These are phyloP conservation scores for Catharanthus roseus DNA, from an alignment of 257 asterid species.

Conservation along the genomic window DNA sequence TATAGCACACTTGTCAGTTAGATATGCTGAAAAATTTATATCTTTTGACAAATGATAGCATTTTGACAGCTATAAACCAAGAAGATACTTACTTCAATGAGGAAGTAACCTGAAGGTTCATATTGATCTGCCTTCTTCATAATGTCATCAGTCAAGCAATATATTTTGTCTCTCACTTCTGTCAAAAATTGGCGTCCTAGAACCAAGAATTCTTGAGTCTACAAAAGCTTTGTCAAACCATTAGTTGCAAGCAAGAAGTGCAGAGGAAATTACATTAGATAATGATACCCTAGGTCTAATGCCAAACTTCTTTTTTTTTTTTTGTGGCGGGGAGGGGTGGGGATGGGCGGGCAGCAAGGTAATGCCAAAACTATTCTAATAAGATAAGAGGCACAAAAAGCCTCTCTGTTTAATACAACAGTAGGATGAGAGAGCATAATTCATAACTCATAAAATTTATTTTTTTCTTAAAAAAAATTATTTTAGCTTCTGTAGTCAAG, in stretches of 20 bases:
- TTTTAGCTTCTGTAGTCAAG: not conserved
- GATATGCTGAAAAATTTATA: not conserved
- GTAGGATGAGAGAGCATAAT: not conserved
- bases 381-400: not conserved
- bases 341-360: no score
- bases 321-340: no score
- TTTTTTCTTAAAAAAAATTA: no score
- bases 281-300: not conserved
- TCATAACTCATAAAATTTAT: not conserved
- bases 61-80: conserved; percentile 7
- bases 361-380: not conserved
- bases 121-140: conserved; percentile 56
- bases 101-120: conserved; percentile 87
- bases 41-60: not conserved
- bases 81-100: conserved; percentile 55
- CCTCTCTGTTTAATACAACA: not conserved
- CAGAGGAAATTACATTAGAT: not conserved
- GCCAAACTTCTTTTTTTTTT: not conserved
- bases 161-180: conserved; percentile 72
- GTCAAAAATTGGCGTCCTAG: conserved; percentile 82
- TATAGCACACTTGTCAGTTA: conserved; percentile 15
- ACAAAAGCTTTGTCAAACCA: conserved; percentile 21
- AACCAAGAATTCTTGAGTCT: conserved; percentile 85
- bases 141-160: conserved; percentile 74
- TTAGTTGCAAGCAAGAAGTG: conserved; percentile 17